Percentiles rank a stretch among this genome's conserved stretches.
Evolutionary conservation across 768 basidiomycete species (phyloP).

Genomic region (Calocera viscosa): DNA sequence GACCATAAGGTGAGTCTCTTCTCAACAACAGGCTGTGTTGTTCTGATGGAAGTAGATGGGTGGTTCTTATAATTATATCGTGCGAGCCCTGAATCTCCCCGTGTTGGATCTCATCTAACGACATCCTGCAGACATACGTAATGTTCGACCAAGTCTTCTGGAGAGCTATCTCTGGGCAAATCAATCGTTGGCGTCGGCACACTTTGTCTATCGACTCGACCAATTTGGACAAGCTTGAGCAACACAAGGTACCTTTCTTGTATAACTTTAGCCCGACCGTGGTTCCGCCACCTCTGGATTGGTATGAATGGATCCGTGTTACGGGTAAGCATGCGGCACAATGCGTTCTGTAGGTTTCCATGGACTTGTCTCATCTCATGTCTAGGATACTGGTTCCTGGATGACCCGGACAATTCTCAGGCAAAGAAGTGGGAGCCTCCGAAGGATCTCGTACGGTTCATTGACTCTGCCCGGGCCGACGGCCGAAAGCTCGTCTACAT

Average conservation of each 20-base stretch:
- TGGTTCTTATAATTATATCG: constrained; percentile 97
- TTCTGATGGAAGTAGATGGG: constrained; percentile 51
- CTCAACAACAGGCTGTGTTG: background rate
- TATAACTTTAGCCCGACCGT: constrained; percentile 92
- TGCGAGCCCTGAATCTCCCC: constrained; percentile 28
- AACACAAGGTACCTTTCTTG: constrained; percentile 92
- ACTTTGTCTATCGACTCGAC: constrained; percentile 64
- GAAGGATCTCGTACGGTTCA: constrained; percentile 63
- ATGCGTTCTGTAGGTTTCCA: constrained; percentile 12
- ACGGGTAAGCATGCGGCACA: constrained; percentile 43
- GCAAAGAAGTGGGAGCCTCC: constrained; percentile 81
- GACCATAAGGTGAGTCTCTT: constrained; percentile 60
- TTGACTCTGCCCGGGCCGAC: constrained; percentile 57
- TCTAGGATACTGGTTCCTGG: constrained; percentile 91
- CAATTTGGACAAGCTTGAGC: constrained; percentile 87
- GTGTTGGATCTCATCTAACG: constrained; percentile 6
- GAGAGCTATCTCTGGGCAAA: constrained; percentile 84
- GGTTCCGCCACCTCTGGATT: constrained; percentile 89
- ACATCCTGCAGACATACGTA: constrained; percentile 57
- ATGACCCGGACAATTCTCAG: constrained; percentile 77
- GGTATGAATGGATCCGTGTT: constrained; percentile 97
- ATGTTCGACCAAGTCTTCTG: constrained; percentile 99
- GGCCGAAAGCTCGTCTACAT: constrained; percentile 93
- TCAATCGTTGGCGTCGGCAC: constrained; percentile 86
- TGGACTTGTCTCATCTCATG: background rate